Evolutionary conservation across 257 asterid species (phyloP), one percentile per base, ranked within the genome.

Genomic region (Ophiorrhiza pumila): DNA sequence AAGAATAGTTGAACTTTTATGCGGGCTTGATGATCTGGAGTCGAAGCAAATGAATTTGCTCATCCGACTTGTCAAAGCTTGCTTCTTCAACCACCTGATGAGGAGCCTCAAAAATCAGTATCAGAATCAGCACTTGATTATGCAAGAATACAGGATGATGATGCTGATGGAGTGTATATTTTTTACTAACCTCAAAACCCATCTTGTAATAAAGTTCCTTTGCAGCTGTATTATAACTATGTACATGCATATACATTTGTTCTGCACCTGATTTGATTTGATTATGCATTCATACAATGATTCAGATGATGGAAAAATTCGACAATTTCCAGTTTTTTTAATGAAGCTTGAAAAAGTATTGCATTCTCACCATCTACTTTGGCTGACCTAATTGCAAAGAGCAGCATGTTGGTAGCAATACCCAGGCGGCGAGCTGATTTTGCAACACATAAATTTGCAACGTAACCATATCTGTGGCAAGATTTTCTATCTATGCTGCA

Each of bases 341-440:
- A 50, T 32, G 47, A n/a, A n/a, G n/a, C n/a, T 13, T 34, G 6
- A 17, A 66, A 29, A 10, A 18, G 41, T 11, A 55, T 52, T 32
- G 50, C 65, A 50, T 49, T 14, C 85, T 76, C 52, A 91, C 95
- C 96, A 31, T 85, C 61, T 65, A 46, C 47, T 72, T 79, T 81
- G 60, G 91, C 87, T 11, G 76, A 67, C 10, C 20, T 50, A 34
- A 87, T 70, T 41, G 96, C 91, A 50, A 78, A 79, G 6, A 52
- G 80, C 72, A 91, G 69, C 92, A 91, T 83, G 69, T 76, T 76
- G 74, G 74, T 81, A 18, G 93, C 96, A 61, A 89, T 74, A 49
- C 96, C 96, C 65, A 74, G 86, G 34, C 93, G 86, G 13, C 97
- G 96, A 29, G 87, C 88, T 57, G 86, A 81, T 84, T 85, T 91